phyloP scores from a whole-genome alignment of 2,329 filamentous ascomycete genomes.

The Fusarium albosuccineum region DNA sequence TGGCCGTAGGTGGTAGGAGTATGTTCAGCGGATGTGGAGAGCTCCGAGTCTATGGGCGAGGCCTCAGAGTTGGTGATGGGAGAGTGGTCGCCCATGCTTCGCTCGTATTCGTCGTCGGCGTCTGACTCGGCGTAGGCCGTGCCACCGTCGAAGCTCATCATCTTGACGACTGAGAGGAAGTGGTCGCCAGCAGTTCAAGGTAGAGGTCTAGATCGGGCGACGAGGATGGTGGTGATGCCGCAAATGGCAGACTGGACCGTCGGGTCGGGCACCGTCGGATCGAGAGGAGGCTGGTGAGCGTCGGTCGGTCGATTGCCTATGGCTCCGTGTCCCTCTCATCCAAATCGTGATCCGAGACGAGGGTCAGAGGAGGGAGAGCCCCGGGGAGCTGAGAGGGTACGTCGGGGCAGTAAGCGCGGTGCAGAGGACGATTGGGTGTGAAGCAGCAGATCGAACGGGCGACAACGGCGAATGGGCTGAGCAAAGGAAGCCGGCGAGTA shows the following conservation, averaged over 20 bases:
- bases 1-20: slow-evolving; percentile 84
- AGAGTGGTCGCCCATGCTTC: slow-evolving; percentile 75
- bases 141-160: slow-evolving; percentile 73
- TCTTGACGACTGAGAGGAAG: slow-evolving; percentile 40
- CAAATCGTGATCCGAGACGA: slow-evolving; percentile 29
- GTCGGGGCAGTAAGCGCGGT: slow-evolving; percentile 26
- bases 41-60: slow-evolving; percentile 79
- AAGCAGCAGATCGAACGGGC: slow-evolving; percentile 33
- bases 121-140: slow-evolving; percentile 84
- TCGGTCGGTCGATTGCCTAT: slow-evolving; percentile 23
- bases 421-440: slow-evolving; percentile 34
- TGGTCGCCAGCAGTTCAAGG: slow-evolving; percentile 24
- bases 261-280: slow-evolving; percentile 29
- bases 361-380: slow-evolving; percentile 16
- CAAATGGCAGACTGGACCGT: slow-evolving; percentile 29
- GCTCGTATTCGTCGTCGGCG: slow-evolving; percentile 86
- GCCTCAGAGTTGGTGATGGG: slow-evolving; percentile 77
- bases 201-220: slow-evolving; percentile 22
- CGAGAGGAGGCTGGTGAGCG: slow-evolving; percentile 22
- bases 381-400: slow-evolving; percentile 8
- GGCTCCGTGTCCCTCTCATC: slow-evolving; percentile 32
- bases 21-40: slow-evolving; percentile 77
- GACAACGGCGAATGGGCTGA: slow-evolving; percentile 32
- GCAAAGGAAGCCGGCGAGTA: slow-evolving; percentile 22
- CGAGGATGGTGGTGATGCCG: slow-evolving; percentile 24